phyloP scores from a whole-genome alignment of 345 rosid genomes.

The Hypericum androsaemum region DNA sequence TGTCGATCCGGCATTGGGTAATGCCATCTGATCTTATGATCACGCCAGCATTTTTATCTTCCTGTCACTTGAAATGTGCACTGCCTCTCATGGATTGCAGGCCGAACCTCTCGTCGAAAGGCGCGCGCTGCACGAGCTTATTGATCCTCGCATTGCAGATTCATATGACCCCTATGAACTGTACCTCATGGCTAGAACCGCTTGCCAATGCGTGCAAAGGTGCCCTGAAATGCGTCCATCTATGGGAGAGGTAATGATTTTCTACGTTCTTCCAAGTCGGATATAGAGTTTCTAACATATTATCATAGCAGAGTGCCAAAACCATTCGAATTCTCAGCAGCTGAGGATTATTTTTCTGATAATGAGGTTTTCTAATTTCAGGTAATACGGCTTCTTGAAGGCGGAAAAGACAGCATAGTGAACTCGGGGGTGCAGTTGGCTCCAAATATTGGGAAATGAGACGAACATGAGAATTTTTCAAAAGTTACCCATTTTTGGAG shows the following conservation, averaged over 20 bases:
- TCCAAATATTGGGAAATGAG: constrained; percentile 7
- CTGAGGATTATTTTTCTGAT: background rate
- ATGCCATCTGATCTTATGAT: background rate
- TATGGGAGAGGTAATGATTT: constrained; percentile 38
- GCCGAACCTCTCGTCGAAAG: constrained; percentile 36
- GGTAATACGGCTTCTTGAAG: constrained; percentile 48
- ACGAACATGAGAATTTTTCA: background rate
- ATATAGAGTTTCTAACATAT: background rate
- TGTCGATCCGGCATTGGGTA: constrained; percentile 54
- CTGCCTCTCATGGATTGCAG: constrained; percentile 16
- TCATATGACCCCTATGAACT: constrained; percentile 31
- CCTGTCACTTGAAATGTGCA: background rate
- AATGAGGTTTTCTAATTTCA: constrained; percentile 2
- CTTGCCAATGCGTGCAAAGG: constrained; percentile 29
- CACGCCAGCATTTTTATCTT: background rate
- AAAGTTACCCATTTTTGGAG: too few relatives aligned
- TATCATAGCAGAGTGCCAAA: background rate
- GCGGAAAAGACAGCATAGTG: constrained; percentile 23
- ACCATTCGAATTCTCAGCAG: background rate
- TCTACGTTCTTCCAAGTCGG: too few relatives aligned
- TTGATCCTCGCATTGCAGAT: constrained; percentile 33
- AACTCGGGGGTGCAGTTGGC: constrained; percentile 16
- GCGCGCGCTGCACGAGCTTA: constrained; percentile 38
- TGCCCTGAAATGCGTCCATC: constrained; percentile 51
- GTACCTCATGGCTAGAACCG: constrained; percentile 39